A percentile compares a stretch with the other conserved stretches of the same genome.
Evolutionary conservation across 768 basidiomycete genomes (phyloP).

Genomic region (Amanita rimosa): DNA sequence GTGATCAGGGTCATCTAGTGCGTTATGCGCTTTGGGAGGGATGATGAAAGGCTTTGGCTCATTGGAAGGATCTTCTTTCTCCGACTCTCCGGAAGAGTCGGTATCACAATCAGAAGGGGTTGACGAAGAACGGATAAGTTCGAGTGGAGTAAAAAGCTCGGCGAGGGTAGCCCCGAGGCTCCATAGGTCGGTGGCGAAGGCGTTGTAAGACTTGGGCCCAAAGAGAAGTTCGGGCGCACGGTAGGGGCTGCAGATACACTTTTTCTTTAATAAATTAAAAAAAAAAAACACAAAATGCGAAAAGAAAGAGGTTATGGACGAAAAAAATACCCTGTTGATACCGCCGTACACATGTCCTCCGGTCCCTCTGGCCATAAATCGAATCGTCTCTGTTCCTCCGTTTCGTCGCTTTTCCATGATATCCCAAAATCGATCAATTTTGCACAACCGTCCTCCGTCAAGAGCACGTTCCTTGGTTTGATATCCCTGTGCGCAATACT

Average conservation of each 20-base stretch:
- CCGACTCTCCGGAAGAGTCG: constrained; percentile 4
- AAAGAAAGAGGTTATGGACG: not conserved
- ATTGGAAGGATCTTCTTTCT: constrained; percentile 1
- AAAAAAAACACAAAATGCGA: too few relatives aligned
- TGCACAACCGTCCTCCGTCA: constrained; percentile 47
- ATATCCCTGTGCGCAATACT: constrained; percentile 78
- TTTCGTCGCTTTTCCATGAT: constrained; percentile 22
- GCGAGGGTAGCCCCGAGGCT: constrained; percentile 67
- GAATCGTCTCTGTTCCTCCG: constrained; percentile 16
- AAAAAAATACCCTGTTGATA: constrained; percentile 77
- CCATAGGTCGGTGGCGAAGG: constrained; percentile 73
- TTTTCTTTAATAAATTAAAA: too few relatives aligned
- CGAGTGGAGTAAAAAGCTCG: constrained; percentile 67
- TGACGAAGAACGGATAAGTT: constrained; percentile 24
- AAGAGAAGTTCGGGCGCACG: constrained; percentile 89
- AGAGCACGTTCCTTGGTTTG: constrained; percentile 72
- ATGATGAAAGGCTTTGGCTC: constrained; percentile 26
- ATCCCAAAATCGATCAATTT: constrained; percentile 88
- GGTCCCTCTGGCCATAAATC: constrained; percentile 57
- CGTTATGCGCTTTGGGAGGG: constrained; percentile 13
- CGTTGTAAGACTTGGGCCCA: constrained; percentile 55
- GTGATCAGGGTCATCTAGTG: constrained; percentile 17
- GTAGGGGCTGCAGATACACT: constrained; percentile 45
- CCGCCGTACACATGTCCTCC: constrained; percentile 64
- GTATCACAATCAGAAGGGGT: constrained; percentile 26